A percentile compares a stretch with the other conserved stretches of the same genome.
These are phyloP conservation scores for Radiomyces spectabilis DNA, from an alignment of 192 early-diverging fungal species.

Conservation along the genomic window DNA sequence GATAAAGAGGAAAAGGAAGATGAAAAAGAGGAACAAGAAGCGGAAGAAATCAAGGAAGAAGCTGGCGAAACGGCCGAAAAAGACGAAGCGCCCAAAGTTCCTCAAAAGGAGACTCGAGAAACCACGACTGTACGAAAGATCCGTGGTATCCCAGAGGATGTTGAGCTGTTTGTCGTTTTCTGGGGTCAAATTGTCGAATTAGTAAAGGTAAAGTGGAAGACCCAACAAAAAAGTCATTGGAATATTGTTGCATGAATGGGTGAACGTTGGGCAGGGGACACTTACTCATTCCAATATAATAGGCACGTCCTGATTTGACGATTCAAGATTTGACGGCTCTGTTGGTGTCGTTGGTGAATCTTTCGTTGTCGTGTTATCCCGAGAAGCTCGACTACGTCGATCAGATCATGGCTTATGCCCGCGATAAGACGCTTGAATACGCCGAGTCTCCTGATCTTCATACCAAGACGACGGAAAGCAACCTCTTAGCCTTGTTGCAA, in stretches of 20 bases:
- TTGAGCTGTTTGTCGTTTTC: slow-evolving; percentile 92
- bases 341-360: slow-evolving; percentile 77
- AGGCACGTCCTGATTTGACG: slow-evolving; percentile 86
- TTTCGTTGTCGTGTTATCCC: slow-evolving; percentile 92
- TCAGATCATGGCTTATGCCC: slow-evolving; percentile 86
- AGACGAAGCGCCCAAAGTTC: no score
- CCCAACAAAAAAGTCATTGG: no score
- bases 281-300: no score
- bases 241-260: no score
- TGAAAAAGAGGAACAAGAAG: slow-evolving; percentile 14
- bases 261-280: no score
- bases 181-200: slow-evolving; percentile 93
- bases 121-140: slow-evolving; percentile 36
- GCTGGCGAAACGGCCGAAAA: slow-evolving; percentile 5
- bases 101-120: slow-evolving; percentile 23
- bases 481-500: slow-evolving; percentile 78
- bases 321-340: slow-evolving; percentile 91
- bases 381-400: slow-evolving; percentile 82
- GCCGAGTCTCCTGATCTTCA: slow-evolving; percentile 61
- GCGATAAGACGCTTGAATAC: slow-evolving; percentile 62
- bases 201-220: slow-evolving; percentile 52
- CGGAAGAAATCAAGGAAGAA: slow-evolving; percentile 16
- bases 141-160: slow-evolving; percentile 79
- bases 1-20: slow-evolving; percentile 10
- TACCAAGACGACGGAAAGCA: slow-evolving; percentile 58